phyloP scores from a whole-genome alignment of 1,139 yeast genomes.

The Casaregolazyma suthepensis region DNA sequence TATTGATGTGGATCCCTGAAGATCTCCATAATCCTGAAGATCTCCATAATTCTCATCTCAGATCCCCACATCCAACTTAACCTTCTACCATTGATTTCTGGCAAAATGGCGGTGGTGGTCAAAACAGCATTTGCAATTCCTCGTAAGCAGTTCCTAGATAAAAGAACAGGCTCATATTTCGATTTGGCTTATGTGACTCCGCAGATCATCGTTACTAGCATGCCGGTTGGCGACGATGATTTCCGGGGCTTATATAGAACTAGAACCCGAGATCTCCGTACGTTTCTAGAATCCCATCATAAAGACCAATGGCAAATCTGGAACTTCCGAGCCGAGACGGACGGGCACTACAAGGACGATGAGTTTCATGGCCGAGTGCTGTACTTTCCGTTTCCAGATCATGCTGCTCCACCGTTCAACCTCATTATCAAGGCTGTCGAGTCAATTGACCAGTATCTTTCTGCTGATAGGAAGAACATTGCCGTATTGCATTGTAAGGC shows the following conservation, averaged over 20 bases:
- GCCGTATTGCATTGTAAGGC: constrained; percentile 84
- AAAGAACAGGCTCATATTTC: constrained; percentile 23
- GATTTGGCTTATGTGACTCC: constrained; percentile 65
- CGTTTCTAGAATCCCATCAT: constrained; percentile 46
- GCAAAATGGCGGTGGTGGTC: constrained; percentile 12
- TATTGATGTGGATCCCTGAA: background rate
- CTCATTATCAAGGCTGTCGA: constrained; percentile 41
- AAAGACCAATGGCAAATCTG: constrained; percentile 61
- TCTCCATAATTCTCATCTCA: background rate
- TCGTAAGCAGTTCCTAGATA: constrained; percentile 21
- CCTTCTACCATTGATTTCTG: background rate
- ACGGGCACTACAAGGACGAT: constrained; percentile 42
- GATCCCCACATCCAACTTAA: background rate
- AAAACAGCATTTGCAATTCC: constrained; percentile 23
- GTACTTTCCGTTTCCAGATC: constrained; percentile 65
- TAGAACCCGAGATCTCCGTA: constrained; percentile 45
- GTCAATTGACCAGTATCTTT: constrained; percentile 43
- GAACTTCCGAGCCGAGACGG: constrained; percentile 61
- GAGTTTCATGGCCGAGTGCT: constrained; percentile 32
- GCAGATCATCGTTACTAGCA: constrained; percentile 61
- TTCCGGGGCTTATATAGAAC: constrained; percentile 48
- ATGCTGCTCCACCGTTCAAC: constrained; percentile 63
- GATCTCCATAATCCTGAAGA: background rate
- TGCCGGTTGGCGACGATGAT: constrained; percentile 48
- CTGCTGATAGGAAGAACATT: constrained; percentile 36